Percentiles rank a stretch among this genome's conserved stretches.
phyloP scores from a whole-genome alignment of 306 rosid genomes.

The Lathyrus sativus region DNA sequence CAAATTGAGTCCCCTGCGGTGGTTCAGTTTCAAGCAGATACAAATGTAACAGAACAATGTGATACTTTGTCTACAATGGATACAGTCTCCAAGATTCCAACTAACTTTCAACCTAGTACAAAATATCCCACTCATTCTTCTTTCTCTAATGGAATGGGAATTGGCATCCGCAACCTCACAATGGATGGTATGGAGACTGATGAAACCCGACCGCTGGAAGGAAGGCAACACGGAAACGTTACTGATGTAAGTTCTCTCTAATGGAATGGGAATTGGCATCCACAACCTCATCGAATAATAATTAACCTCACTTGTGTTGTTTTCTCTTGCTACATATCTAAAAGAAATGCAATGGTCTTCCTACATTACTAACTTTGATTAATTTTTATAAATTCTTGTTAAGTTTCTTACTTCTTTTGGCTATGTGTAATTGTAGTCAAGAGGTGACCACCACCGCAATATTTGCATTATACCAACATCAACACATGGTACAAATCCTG shows the following conservation, averaged over 20 bases:
- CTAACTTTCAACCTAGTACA: slow-evolving; percentile 39
- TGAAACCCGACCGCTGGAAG: too few species aligned
- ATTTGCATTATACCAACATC: slow-evolving; percentile 98
- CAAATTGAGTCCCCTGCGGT: slow-evolving; percentile 69
- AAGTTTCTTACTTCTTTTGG: slow-evolving; percentile 34
- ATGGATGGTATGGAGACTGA: too few species aligned
- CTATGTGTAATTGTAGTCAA: slow-evolving; percentile 63
- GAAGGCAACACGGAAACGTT: slow-evolving; percentile 46
- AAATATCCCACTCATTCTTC: too few species aligned
- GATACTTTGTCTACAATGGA: slow-evolving; percentile 74
- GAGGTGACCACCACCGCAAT: slow-evolving; percentile 92
- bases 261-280: too few species aligned
- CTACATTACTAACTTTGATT: not conserved
- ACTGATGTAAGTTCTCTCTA: slow-evolving; percentile 43
- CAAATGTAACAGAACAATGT: slow-evolving; percentile 73
- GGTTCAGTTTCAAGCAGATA: slow-evolving; percentile 62
- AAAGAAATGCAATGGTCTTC: slow-evolving; percentile 23
- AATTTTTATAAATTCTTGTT: slow-evolving; percentile 10
- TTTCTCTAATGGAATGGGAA: too few species aligned
- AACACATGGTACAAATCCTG: slow-evolving; percentile 99
- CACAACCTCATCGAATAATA: slow-evolving; percentile 1
- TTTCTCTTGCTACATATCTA: slow-evolving; percentile 37
- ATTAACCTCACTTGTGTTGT: slow-evolving; percentile 6
- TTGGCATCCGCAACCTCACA: too few species aligned
- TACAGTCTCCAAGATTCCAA: slow-evolving; percentile 45